Base-by-base conservation (phyloP, 2,329 filamentous ascomycete species). In the Xylaria sp. region DNA sequence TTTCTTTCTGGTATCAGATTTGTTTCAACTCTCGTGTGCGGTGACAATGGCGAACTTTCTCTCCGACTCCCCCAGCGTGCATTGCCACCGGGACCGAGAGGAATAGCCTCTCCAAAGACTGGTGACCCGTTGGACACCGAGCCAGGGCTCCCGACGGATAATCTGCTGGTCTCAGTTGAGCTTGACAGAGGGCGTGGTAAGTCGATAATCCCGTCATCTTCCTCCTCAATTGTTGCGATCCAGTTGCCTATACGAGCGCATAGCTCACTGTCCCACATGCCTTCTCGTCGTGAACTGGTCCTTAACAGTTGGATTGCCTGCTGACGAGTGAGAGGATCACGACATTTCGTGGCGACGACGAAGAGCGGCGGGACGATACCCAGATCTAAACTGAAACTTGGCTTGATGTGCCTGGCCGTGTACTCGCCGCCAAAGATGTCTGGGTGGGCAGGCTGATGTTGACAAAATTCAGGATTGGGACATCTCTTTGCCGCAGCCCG, bases 181-280 rank as follows among this genome's bases (percentile, higher is more conserved):
- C 73, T 77, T 25, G 78, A 80, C 8, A 72, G 75, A 60, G 75
- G 76, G 31, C 76, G 73, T 62, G 56, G 70, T 8, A 57, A 68
- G n/a, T 76, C 75, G 18, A 73, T 75, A 7, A 67, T 62, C 2
- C 72, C 66, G 9, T 81, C 80, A 2, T 83, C 81, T 7, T 81
- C 82, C 72, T 89, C 87, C 72, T 89, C 87, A 18, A 89, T 81
- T 9, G 82, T 79, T 76, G 86, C 84, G 46, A 89, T 82, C 86
- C 87, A 89, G 67, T 81, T 82, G 56, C 83, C 84, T 72, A 89
- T 88, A 8, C 83, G 83, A 1, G 87, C 87, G 12, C 84, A 82
- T 69, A 89, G 82, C 71, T 88, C 85, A 73, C 87, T 90, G 74
- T 92, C 90, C 90, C 90, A 92, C 84, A 92, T 89, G 25, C 88